Evolutionary conservation across 805 yeast genomes (phyloP).

Genomic region (Candida insectalens): DNA sequence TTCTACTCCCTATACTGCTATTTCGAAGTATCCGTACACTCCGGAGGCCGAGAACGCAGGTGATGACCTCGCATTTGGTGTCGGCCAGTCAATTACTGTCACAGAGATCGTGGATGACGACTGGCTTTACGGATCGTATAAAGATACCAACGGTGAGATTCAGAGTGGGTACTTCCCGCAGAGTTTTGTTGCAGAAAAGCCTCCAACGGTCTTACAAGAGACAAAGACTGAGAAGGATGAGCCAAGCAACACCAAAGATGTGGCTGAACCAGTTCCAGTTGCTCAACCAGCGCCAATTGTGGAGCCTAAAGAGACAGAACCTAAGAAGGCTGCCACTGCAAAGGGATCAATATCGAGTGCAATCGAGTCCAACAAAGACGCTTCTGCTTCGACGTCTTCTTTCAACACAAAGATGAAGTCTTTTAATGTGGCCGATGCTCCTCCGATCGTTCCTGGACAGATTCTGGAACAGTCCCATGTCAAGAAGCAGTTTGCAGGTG

Average conservation of each 20-base stretch:
- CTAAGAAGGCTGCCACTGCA: not conserved
- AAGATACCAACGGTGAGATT: slow-evolving; percentile 28
- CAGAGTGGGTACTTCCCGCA: slow-evolving; percentile 79
- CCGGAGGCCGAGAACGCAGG: slow-evolving; percentile 46
- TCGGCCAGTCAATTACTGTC: slow-evolving; percentile 65
- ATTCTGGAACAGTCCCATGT: slow-evolving; percentile 31
- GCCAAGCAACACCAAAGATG: not conserved
- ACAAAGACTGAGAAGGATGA: not conserved
- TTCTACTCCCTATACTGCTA: slow-evolving; percentile 17
- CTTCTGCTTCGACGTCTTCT: slow-evolving; percentile 9
- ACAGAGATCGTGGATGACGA: slow-evolving; percentile 80
- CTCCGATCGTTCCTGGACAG: slow-evolving; percentile 27
- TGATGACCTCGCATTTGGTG: slow-evolving; percentile 70
- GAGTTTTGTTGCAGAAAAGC: slow-evolving; percentile 52
- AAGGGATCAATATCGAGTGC: not conserved
- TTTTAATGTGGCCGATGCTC: slow-evolving; percentile 33
- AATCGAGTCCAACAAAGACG: not conserved
- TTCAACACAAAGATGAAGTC: slow-evolving; percentile 41
- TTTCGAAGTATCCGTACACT: slow-evolving; percentile 22
- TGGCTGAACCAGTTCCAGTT: slow-evolving; percentile 1
- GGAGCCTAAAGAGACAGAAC: not conserved
- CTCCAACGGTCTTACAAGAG: not conserved
- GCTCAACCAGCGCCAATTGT: not conserved
- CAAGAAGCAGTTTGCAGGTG: slow-evolving; percentile 44
- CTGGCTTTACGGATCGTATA: slow-evolving; percentile 73